phyloP scores from a whole-genome alignment of 1,139 yeast species.

The Yamadazyma jaroonii region DNA sequence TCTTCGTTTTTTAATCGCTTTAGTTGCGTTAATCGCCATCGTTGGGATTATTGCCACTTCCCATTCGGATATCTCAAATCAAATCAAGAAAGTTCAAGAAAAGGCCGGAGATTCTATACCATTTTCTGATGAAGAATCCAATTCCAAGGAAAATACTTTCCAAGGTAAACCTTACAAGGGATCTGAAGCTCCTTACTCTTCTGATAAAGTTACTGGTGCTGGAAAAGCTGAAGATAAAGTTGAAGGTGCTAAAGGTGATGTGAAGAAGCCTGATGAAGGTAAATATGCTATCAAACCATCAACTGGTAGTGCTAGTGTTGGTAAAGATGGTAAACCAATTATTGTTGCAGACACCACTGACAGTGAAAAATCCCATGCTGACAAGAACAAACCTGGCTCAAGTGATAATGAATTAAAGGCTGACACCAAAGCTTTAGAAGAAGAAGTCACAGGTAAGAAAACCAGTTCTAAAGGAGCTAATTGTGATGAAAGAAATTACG shows the following conservation, averaged over 20 bases:
- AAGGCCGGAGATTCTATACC: constrained; percentile 22
- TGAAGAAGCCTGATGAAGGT: background rate
- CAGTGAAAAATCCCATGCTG: constrained; percentile 15
- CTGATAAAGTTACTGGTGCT: constrained; percentile 11
- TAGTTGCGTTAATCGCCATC: constrained; percentile 32
- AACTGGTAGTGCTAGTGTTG: constrained; percentile 7
- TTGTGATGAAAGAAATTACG: constrained; percentile 43
- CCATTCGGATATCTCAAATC: constrained; percentile 24
- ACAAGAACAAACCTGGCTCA: constrained; percentile 11
- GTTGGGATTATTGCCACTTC: constrained; percentile 38
- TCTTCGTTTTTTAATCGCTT: constrained; percentile 34
- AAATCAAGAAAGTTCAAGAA: constrained; percentile 27
- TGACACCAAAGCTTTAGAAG: background rate
- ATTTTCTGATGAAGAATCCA: constrained; percentile 19
- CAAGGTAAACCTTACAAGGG: constrained; percentile 35
- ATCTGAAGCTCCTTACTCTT: constrained; percentile 34
- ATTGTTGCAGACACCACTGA: constrained; percentile 16
- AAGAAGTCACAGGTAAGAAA: background rate
- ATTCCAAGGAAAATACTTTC: constrained; percentile 23
- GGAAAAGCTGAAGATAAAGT: constrained; percentile 9
- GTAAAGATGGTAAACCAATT: constrained; percentile 11
- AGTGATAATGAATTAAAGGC: background rate
- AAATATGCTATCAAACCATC: constrained; percentile 1
- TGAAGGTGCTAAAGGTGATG: background rate
- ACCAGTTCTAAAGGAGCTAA: constrained; percentile 6